A percentile compares a stretch with the other conserved stretches of the same genome.
phyloP scores from a whole-genome alignment of 345 rosid species.

The Raphanus raphanistrum region DNA sequence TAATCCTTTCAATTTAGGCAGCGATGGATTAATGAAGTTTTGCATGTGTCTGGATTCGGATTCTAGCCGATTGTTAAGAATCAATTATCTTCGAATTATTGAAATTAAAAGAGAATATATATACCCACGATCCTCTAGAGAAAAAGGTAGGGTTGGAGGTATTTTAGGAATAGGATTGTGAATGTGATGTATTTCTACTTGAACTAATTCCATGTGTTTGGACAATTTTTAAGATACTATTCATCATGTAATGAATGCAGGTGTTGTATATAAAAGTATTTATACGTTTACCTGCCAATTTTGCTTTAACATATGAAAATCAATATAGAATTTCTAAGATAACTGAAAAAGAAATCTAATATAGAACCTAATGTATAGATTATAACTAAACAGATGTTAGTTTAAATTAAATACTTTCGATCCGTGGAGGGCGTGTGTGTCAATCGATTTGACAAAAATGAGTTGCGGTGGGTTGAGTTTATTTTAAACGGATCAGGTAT shows the following conservation, averaged over 20 bases:
- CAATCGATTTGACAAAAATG: too few species aligned
- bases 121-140: not conserved
- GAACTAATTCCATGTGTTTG: conserved; percentile 36
- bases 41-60: conserved; percentile 20
- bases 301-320: not conserved
- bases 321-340: not conserved
- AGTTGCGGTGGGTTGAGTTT: too few species aligned
- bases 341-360: too few species aligned
- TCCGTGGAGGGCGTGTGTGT: too few species aligned
- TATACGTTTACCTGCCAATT: not conserved
- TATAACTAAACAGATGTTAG: not conserved
- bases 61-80: conserved; percentile 24
- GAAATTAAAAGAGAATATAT: conserved; percentile 30
- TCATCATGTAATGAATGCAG: not conserved
- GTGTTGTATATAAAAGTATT: not conserved
- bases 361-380: not conserved
- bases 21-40: conserved; percentile 4
- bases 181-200: conserved; percentile 36
- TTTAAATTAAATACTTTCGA: not conserved
- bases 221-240: conserved; percentile 12
- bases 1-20: conserved; percentile 32
- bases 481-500: too few species aligned
- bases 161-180: not conserved
- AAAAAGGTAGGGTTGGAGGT: not conserved
- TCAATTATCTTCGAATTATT: conserved; percentile 23